Conservation (phyloP, 2,329 filamentous ascomycete genomes). For the Hirsutella minnesotensis region DNA sequence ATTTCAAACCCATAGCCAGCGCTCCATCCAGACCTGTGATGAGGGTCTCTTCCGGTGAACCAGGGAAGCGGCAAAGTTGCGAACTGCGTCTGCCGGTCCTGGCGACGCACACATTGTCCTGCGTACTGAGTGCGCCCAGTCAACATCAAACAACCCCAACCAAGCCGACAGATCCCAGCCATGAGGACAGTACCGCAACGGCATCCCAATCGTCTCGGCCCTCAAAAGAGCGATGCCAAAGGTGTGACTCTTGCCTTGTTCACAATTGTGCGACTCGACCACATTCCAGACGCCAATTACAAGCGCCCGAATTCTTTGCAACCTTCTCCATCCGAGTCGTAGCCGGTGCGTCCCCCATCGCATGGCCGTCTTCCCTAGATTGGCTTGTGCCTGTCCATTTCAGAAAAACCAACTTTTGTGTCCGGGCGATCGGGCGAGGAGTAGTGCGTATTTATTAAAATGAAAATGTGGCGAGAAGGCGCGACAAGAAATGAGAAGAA, state of each 20-base stretch:
- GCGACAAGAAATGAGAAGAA: constrained; percentile 26
- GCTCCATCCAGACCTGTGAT: constrained; percentile 18
- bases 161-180: neutral
- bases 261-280: neutral
- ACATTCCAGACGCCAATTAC: neutral
- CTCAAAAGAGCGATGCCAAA: too few relatives aligned
- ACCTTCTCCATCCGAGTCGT: neutral
- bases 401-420: constrained; percentile 20
- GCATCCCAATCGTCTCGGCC: neutral
- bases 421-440: constrained; percentile 24
- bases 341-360: constrained; percentile 12
- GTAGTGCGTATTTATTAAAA: constrained; percentile 25
- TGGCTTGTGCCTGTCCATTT: constrained; percentile 19
- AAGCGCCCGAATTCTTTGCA: neutral
- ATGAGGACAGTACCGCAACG: neutral
- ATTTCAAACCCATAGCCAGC: constrained; percentile 18
- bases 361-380: constrained; percentile 23
- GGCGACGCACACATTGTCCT: neutral
- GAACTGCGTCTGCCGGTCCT: constrained; percentile 7
- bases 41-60: constrained; percentile 15
- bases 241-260: neutral
- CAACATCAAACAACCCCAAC: too few relatives aligned
- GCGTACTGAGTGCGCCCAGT: too few relatives aligned
- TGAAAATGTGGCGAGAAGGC: constrained; percentile 21
- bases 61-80: constrained; percentile 10